Base-by-base conservation (phyloP, 2,329 filamentous ascomycete genomes). In the Phialocephala subalpina region DNA sequence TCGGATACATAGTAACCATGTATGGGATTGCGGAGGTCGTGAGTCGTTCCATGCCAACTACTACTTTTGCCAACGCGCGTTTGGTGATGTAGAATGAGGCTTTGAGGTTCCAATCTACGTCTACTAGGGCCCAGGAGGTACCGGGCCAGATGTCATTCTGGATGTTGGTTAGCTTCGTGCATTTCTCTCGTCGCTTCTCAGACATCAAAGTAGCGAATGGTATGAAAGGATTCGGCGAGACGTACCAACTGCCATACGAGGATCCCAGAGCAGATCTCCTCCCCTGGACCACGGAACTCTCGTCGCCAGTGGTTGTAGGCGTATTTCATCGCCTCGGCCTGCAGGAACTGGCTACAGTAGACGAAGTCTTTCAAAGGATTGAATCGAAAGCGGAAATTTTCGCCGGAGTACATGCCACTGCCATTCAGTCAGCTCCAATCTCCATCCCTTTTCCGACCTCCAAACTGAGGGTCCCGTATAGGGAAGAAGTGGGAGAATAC, bases 71-170 rank as follows among this genome's bases (percentile, higher is more conserved):
- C 6, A 86, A 77, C 7, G 82, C 83, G 29, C 84, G 75, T 61
- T 82, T 80, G 73, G 84, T 84, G 6, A 83, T 82, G 69, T 84
- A 86, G 74, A 83, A 86, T 29, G 80, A 80, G 9, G 82, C 80
- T 74, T 86, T 86, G 68, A 82, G 82, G 49, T 82, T 78, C 59
- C 79, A 77, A 67, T 82, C 82, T 70, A 84, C 89, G 76, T 91
- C 88, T 14, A 89, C 86, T 45, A 91, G 83, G 0, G 88, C 81
- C 89, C 89, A 91, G 33, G 84, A 87, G 57, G 86, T 87, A 22
- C 86, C 87, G 1, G 88, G 88, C 87, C 88, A 91, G 77, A 87
- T 90, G 77, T 92, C 89, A 72, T 91, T 91, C 60, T 91, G 80
- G 78, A 91, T 16, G 89, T 89, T n/a, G n/a, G n/a, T n/a, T n/a